phyloP scores from a whole-genome alignment of 1,284 basidiomycete species.

The Boletus subluridellus region DNA sequence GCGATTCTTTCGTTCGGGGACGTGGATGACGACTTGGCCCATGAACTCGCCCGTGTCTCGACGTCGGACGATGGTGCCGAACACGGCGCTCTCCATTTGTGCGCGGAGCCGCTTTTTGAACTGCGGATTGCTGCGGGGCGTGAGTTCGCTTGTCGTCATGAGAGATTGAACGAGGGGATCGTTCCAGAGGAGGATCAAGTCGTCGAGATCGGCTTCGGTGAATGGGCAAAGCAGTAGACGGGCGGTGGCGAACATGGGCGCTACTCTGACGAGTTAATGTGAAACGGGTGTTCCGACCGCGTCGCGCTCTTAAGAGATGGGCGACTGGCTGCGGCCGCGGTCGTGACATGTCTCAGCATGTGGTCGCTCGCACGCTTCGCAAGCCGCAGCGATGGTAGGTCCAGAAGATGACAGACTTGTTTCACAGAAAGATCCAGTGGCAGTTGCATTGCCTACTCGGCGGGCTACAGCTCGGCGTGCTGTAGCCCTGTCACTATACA shows the following conservation, averaged over 20 bases:
- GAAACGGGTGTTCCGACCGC: constrained; percentile 23
- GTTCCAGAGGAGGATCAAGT: constrained; percentile 34
- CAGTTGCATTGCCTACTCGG: neutral
- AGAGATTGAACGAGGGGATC: constrained; percentile 35
- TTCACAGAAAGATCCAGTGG: no score
- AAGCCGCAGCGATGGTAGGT: constrained; percentile 2
- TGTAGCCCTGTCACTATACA: neutral
- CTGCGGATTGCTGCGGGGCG: constrained; percentile 24
- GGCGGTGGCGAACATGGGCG: constrained; percentile 29
- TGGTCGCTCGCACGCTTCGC: neutral
- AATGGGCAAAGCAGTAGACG: constrained; percentile 32
- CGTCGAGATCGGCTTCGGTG: constrained; percentile 35
- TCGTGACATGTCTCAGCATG: neutral
- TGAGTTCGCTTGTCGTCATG: constrained; percentile 30
- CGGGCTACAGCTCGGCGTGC: no score
- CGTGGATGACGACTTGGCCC: constrained; percentile 35
- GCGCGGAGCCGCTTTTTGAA: constrained; percentile 27
- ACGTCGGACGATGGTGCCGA: constrained; percentile 35
- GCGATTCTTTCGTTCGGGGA: constrained; percentile 28
- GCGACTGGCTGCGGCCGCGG: constrained; percentile 23
- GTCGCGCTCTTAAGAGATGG: neutral
- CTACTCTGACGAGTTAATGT: neutral
- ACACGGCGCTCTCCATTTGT: constrained; percentile 30
- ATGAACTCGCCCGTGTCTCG: constrained; percentile 36
- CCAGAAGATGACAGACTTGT: neutral